Evolutionary conservation across 139 green algal species (phyloP).

Genomic region (Asterochloris sp.): DNA sequence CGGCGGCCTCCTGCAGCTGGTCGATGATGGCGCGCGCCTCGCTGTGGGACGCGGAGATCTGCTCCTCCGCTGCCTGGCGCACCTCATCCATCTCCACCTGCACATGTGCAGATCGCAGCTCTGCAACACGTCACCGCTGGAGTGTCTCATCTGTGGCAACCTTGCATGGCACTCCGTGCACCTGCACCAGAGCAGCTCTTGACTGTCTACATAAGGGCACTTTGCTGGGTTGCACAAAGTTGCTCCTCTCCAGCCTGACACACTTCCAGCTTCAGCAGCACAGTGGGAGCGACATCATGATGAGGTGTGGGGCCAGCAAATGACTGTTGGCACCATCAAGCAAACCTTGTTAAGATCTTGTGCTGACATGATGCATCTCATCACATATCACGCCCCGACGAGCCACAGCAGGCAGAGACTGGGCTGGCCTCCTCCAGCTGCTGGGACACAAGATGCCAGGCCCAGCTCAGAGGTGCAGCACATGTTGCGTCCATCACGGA

Average conservation of each 20-base stretch:
- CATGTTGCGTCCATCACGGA: no score
- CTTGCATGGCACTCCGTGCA: neutral
- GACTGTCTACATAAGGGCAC: neutral
- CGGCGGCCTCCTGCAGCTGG: slow-evolving; percentile 4
- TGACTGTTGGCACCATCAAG: no score
- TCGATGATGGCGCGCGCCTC: slow-evolving; percentile 11
- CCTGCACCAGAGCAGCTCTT: neutral
- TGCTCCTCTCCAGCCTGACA: neutral
- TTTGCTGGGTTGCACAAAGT: neutral
- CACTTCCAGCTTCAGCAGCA: neutral
- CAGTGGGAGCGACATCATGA: no score
- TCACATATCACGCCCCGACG: no score
- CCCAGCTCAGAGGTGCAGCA: no score
- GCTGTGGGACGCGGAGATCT: neutral
- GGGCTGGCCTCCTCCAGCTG: no score
- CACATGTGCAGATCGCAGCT: neutral
- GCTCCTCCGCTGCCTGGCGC: slow-evolving; percentile 9
- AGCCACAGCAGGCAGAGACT: no score
- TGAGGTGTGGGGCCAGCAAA: no score
- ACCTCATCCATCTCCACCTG: slow-evolving; percentile 16
- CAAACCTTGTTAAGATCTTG: no score
- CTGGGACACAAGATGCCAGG: no score
- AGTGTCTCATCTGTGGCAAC: neutral
- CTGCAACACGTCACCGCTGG: neutral
- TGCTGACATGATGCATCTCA: no score